These are phyloP conservation scores for Madurella mycetomatis DNA, from an alignment of 2,329 filamentous ascomycete species.

Conservation along the genomic window DNA sequence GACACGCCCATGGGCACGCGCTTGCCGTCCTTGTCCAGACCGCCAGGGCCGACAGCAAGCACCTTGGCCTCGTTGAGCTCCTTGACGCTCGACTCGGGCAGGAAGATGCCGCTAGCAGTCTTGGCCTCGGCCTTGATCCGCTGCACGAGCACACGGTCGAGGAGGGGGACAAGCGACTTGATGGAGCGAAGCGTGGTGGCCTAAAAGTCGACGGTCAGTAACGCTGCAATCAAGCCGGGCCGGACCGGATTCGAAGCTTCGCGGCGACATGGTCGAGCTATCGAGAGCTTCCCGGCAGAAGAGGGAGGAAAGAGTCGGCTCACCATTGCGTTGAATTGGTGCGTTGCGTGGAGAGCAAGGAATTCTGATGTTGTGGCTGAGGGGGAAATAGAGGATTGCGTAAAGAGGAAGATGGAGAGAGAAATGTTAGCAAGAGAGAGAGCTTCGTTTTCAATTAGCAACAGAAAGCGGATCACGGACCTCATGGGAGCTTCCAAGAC, in stretches of 20 bases:
- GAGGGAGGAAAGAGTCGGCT: not conserved
- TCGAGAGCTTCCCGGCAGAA: not conserved
- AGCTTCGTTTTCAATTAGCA: conserved; percentile 16
- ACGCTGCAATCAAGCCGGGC: too few relatives aligned
- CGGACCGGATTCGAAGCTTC: too few relatives aligned
- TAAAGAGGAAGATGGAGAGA: conserved; percentile 3
- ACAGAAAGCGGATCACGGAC: conserved; percentile 14
- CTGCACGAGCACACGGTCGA: conserved; percentile 98
- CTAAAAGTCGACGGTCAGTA: conserved; percentile 32
- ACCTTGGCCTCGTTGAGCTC: conserved; percentile 98
- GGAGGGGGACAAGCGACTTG: conserved; percentile 88
- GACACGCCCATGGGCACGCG: conserved; percentile 77
- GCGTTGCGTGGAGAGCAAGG: not conserved
- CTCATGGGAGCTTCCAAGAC: conserved; percentile 29
- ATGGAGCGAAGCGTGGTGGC: conserved; percentile 83
- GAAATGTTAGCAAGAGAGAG: conserved; percentile 3
- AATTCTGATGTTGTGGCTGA: too few relatives aligned
- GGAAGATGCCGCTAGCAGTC: conserved; percentile 94
- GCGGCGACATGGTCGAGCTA: not conserved
- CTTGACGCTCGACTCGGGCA: conserved; percentile 94
- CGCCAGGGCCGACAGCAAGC: conserved; percentile 87
- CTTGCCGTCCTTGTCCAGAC: conserved; percentile 82
- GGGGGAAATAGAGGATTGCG: not conserved
- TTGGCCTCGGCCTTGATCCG: conserved; percentile 95
- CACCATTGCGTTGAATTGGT: conserved; percentile 16